Evolutionary conservation across 1,284 basidiomycete species (phyloP), one percentile per base, ranked within the genome.

Genomic region (Wolfiporia cocos): DNA sequence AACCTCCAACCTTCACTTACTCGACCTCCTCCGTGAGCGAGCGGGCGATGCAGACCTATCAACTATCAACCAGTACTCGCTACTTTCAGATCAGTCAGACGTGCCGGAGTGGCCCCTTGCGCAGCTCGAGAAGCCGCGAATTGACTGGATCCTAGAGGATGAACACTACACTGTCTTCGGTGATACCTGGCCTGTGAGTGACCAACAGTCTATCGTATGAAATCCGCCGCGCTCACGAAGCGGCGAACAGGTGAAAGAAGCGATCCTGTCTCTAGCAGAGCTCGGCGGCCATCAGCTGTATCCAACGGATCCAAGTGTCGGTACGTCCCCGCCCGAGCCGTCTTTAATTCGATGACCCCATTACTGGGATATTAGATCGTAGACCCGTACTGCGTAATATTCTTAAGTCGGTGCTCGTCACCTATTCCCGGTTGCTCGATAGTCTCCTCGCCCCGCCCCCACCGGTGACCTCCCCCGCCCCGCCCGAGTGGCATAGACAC

Each of bases 61-160:
- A 9, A 58, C 68, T 38, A 57, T 64, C 20, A 72, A 75, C 47
- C 85, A 88, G 53, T 67, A 73, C 43, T 70, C 78, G 35, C 51
- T 80, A 17, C 66, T 89, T 33, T 65, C 69, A 7, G 85, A 86
- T 65, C 80, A 87, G 55, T 54, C 62, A 4, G 80, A 87, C 46
- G 64, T 88, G 9, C 85, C 86, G 3, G 74, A 83, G 19, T 89
- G 82, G 81, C 70, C 81, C 12, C 65, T 89, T 23, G 62, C 60
- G 4, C 76, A 80, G 46, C 70, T 89, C n/a, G 83, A 87, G 57
- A 86, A 82, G 61, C 86, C 86, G 41, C 73, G 84, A 36, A 79
- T 84, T 14, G 86, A 89, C 57, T 89, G 86, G 86, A 86, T 89
- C 42, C 64, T 83, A 1, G 85, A 88, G 47, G 67, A 69, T 33